phyloP scores from a whole-genome alignment of 345 rosid genomes.

The Acer negundo region DNA sequence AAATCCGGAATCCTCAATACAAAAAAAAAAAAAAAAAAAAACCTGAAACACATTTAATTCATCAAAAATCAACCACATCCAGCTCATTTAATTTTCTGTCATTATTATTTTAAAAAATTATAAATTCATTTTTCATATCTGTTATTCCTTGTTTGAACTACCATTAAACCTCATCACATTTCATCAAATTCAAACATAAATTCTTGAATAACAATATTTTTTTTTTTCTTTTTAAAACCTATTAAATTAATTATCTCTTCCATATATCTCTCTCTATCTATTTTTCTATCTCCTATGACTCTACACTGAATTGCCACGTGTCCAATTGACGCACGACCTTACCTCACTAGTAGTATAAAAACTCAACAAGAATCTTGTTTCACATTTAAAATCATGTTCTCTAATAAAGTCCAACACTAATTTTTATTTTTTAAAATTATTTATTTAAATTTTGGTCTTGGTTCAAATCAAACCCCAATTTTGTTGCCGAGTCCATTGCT shows the following conservation, averaged over 20 bases:
- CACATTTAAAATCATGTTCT: not conserved
- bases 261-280: slow-evolving; percentile 18
- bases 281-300: slow-evolving; percentile 17
- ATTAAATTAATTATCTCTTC: not conserved
- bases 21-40: too few species aligned
- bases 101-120: too few species aligned
- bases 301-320: slow-evolving; percentile 30
- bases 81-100: too few species aligned
- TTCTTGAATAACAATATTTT: too few species aligned
- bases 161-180: not conserved
- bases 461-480: slow-evolving; percentile 31
- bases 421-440: not conserved
- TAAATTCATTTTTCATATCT: too few species aligned
- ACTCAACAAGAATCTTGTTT: slow-evolving; percentile 3
- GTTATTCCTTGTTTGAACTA: not conserved
- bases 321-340: slow-evolving; percentile 45
- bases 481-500: slow-evolving; percentile 32
- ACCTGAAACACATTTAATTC: too few species aligned
- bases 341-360: slow-evolving; percentile 22
- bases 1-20: too few species aligned
- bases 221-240: not conserved
- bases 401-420: not conserved
- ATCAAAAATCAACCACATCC: too few species aligned
- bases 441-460: slow-evolving; percentile 16
- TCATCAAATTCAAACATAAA: not conserved